phyloP scores from a whole-genome alignment of 495 filamentous ascomycete genomes.

The Talaromyces liani region DNA sequence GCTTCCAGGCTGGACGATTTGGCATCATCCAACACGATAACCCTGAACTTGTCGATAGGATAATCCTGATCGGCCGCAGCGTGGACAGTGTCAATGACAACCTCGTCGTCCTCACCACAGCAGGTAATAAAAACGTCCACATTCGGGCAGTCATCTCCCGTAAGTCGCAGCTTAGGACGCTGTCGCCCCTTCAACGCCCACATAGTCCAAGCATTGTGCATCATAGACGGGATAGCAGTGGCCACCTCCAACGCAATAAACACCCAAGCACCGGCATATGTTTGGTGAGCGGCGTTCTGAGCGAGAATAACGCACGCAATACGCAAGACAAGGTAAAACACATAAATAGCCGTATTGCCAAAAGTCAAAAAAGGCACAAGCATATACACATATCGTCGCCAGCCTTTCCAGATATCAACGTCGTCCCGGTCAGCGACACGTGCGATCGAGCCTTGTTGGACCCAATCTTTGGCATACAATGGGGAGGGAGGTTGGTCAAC shows the following conservation, averaged over 20 bases:
- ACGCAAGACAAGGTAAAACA: conserved; percentile 31
- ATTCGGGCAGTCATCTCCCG: conserved; percentile 34
- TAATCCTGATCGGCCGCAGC: conserved; percentile 44
- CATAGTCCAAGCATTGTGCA: conserved; percentile 39
- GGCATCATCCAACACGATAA: conserved; percentile 47
- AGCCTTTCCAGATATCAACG: conserved; percentile 32
- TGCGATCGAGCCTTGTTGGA: conserved; percentile 26
- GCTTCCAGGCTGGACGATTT: conserved; percentile 26
- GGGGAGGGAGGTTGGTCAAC: conserved; percentile 19
- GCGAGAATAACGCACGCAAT: conserved; percentile 32
- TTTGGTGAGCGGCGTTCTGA: conserved; percentile 20
- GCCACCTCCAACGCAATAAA: conserved; percentile 33
- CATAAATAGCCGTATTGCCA: conserved; percentile 26
- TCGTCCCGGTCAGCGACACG: conserved; percentile 34
- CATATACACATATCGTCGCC: conserved; percentile 30
- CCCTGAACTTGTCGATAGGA: conserved; percentile 37
- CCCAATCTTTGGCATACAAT: conserved; percentile 26
- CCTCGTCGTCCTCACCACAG: conserved; percentile 43
- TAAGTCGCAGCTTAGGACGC: conserved; percentile 33
- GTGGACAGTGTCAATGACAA: conserved; percentile 45
- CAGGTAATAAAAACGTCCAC: conserved; percentile 47
- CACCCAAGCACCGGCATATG: conserved; percentile 29
- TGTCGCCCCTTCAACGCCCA: conserved; percentile 29
- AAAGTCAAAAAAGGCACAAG: conserved; percentile 31
- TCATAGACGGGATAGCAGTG: conserved; percentile 29